Base-by-base conservation (phyloP, 495 filamentous ascomycete genomes). In the Mytilinidion resinicola region DNA sequence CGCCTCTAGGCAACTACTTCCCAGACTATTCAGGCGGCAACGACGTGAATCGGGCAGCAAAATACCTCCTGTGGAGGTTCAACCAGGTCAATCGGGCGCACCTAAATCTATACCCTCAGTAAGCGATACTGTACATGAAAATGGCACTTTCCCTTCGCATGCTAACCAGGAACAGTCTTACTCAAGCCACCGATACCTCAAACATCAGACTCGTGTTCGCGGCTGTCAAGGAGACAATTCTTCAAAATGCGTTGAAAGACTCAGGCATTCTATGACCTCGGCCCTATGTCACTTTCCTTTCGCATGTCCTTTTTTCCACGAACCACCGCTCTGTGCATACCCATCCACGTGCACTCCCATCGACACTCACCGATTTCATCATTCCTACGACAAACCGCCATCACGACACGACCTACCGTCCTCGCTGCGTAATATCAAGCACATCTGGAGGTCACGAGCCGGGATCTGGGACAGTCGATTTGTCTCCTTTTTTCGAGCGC, bases 151-250 rank as follows among this genome's bases (percentile, higher is more conserved):
- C 35, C 55, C 11, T 30, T 33, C 39, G 19, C 37, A 17, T 34
- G 12, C 41, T 36, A 47, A 25, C 35, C 57, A 20, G 20, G 17
- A n/a, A 11, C 66, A 96, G 93, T 75, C 80, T 98, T 49, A 98
- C 93, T 35, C 93, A 98, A 85, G 93, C 93, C 17, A 98, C 93
- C 55, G 93, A 98, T 69, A 98, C 93, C 0, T 95, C 90, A 42
- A 98, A 98, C 71, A 96, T 98, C 69, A 89, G 93, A 39, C 78
- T 98, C 15, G 93, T 98, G 36, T 98, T 98, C 72, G 93, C 93
- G 35, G 93, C 93, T 3, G 93, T 98, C 39, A 98, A 98, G 73
- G 93, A 98, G 74, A 98, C 93, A 34, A 97, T 98, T 61, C 79
- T 98, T 46, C 95, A 97, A 73, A 98, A 97, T 71, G 93, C 93